Conservation (phyloP, 768 basidiomycete genomes). For the Tricholoma saponaceum region DNA sequence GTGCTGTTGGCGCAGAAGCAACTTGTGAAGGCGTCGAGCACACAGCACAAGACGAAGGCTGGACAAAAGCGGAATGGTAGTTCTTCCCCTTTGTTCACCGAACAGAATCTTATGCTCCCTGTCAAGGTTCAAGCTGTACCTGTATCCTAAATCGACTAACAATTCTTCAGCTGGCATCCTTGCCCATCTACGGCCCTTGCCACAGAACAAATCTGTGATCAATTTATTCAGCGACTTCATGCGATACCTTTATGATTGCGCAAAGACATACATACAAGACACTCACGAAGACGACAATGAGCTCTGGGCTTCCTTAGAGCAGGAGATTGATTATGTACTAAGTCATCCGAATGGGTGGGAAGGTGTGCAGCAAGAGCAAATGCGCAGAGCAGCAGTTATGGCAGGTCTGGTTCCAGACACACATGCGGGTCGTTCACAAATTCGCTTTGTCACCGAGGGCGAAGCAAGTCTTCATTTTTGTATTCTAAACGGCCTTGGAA, state of each 20-base stretch:
- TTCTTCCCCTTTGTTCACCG: background rate
- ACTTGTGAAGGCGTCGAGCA: constrained; percentile 32
- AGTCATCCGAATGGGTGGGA: constrained; percentile 64
- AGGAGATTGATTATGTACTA: constrained; percentile 41
- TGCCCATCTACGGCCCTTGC: constrained; percentile 35
- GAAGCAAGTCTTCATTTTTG: constrained; percentile 63
- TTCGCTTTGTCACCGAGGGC: constrained; percentile 59
- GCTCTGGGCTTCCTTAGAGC: constrained; percentile 36
- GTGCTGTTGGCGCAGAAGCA: constrained; percentile 45
- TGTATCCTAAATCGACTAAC: background rate
- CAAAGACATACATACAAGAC: constrained; percentile 40
- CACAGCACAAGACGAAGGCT: constrained; percentile 38
- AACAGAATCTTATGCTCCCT: background rate
- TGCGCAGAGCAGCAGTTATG: constrained; percentile 45
- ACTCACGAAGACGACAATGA: constrained; percentile 30
- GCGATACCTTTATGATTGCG: constrained; percentile 40
- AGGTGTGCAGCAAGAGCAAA: constrained; percentile 47
- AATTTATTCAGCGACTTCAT: constrained; percentile 49
- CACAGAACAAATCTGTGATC: constrained; percentile 34
- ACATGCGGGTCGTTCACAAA: constrained; percentile 32
- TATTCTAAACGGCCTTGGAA: constrained; percentile 33
- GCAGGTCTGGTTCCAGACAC: constrained; percentile 46
- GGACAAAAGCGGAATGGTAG: constrained; percentile 47
- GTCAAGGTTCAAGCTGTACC: constrained; percentile 23
- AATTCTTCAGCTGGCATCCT: constrained; percentile 15